phyloP scores from a whole-genome alignment of 2,329 filamentous ascomycete genomes.

The Trichoderma lentiforme region DNA sequence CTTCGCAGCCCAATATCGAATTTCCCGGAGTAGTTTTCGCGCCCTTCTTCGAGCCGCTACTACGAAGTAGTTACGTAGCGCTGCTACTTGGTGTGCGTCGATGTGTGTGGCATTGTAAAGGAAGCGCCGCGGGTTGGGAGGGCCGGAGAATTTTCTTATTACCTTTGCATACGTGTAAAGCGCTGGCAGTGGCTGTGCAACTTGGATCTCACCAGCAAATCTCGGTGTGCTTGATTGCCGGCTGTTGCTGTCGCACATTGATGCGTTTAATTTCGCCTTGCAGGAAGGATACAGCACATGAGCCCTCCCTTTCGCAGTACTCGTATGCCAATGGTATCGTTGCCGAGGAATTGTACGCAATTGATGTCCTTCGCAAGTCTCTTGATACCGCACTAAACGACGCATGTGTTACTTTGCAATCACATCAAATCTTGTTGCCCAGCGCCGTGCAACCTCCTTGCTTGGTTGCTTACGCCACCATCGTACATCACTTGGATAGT shows the following conservation, averaged over 20 bases:
- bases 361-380: not conserved
- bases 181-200: slow-evolving; percentile 1
- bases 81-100: not conserved
- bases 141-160: not conserved
- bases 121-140: not conserved
- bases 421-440: not conserved
- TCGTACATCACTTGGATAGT: not conserved
- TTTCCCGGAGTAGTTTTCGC: not conserved
- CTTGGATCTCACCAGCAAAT: not conserved
- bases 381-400: not conserved
- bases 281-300: not conserved
- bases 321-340: not conserved
- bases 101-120: not conserved
- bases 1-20: not conserved
- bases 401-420: slow-evolving; percentile 3
- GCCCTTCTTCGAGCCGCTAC: not conserved
- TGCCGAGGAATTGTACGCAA: not conserved
- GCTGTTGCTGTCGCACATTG: not conserved
- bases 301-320: not conserved
- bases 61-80: not conserved
- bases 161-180: not conserved
- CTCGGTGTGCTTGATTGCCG: not conserved
- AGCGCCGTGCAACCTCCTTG: not conserved
- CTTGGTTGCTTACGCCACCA: not conserved
- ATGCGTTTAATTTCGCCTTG: slow-evolving; percentile 2